phyloP scores from a whole-genome alignment of 805 yeast genomes.

The Metschnikowia aberdeeniae region DNA sequence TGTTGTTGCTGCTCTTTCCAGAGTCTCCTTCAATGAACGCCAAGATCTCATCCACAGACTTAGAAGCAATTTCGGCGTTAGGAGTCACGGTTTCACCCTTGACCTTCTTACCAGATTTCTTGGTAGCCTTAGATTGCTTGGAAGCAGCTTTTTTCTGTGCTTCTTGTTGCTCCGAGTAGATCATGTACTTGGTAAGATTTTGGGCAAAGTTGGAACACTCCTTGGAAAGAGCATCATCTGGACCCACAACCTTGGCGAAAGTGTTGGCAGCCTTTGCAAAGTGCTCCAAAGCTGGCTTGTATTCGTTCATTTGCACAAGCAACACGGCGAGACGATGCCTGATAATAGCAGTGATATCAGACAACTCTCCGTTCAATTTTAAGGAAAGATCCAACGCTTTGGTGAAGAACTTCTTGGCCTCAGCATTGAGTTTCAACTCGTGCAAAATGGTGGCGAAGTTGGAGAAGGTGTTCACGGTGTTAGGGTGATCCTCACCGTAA shows the following conservation, averaged over 20 bases:
- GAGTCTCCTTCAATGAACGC: conserved; percentile 56
- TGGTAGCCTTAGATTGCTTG: conserved; percentile 17
- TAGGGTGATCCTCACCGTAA: conserved; percentile 67
- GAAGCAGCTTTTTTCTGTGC: conserved; percentile 25
- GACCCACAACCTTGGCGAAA: conserved; percentile 59
- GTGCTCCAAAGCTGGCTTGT: conserved; percentile 52
- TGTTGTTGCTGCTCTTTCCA: conserved; percentile 21
- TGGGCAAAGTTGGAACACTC: conserved; percentile 65
- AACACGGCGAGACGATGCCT: conserved; percentile 58
- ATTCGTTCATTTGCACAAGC: conserved; percentile 48
- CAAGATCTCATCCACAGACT: conserved; percentile 70
- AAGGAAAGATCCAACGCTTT: conserved; percentile 50
- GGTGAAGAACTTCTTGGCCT: conserved; percentile 51
- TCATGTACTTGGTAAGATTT: conserved; percentile 49
- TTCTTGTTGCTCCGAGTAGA: conserved; percentile 39
- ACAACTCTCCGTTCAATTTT: conserved; percentile 50
- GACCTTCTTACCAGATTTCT: conserved; percentile 16
- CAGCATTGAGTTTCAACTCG: conserved; percentile 42
- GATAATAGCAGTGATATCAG: conserved; percentile 61
- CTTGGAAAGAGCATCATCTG: conserved; percentile 60
- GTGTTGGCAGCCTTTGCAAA: conserved; percentile 54
- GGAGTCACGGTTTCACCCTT: conserved; percentile 18
- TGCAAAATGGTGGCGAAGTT: conserved; percentile 60
- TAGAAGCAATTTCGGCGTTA: conserved; percentile 54
- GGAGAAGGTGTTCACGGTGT: conserved; percentile 57